Base-by-base conservation (phyloP, 768 basidiomycete genomes). In the Gloeophyllum trabeum region DNA sequence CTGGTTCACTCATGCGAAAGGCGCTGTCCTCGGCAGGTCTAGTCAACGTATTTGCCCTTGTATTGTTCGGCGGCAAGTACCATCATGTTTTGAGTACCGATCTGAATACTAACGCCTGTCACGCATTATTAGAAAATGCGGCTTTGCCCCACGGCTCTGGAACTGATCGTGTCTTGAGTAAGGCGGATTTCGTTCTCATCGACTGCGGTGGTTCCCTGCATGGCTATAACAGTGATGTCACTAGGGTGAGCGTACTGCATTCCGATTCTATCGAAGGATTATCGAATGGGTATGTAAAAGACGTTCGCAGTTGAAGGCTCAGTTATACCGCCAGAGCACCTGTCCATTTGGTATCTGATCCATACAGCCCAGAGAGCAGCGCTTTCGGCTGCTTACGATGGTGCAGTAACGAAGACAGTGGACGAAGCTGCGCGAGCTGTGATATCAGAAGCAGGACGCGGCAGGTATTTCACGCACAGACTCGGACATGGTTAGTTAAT, bases 91-190 rank as follows among this genome's bases (percentile, higher is more conserved):
- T 32, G 16, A 16, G 28, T 32, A 10, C 28, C 10, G 10, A 32
- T 10, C 10, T 16, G 16, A 32, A 32, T 16, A 32, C 16, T 32
- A 16, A 10, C 28, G 10, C 28, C 28, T 16, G n/a, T n/a, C n/a
- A n/a, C n/a, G n/a, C n/a, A 16, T 7, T 30, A 16, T 16, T 55
- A 91, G 89, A 83, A 45, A 85, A 91, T 50, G 89, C 87, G 4
- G 88, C 87, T 2, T 71, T 88, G 19, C 89, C 88, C 3, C 90
- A 92, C 55, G 91, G 88, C 4, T 67, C 71, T 26, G 84, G 86
- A 2, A 80, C 79, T 0, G 82, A 91, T 53, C 71, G 78, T 24
- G 51, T 52, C 1, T 64, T 91, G 10, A 61, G 58, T 1, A 54
- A 61, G 41, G 52, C 65, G 4, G 88, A 93, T 49, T 71, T 86